phyloP scores from a whole-genome alignment of 2,329 filamentous ascomycete species.

The Colletotrichum sublineola region DNA sequence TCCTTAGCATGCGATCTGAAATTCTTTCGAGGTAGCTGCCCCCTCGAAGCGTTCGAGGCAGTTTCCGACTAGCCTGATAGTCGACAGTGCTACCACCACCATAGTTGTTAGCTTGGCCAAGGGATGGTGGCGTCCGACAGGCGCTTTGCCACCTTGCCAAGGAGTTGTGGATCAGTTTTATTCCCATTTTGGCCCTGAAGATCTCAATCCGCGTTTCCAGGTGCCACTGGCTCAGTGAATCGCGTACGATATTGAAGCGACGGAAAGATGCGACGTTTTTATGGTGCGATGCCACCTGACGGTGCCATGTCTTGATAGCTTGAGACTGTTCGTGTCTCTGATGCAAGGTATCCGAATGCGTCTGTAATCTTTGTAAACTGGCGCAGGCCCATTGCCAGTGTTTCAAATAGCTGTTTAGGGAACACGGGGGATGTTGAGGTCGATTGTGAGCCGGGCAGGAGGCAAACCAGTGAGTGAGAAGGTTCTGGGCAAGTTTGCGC shows the following conservation, averaged over 20 bases:
- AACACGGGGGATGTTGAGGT: not conserved
- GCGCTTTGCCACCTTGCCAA: conserved; percentile 27
- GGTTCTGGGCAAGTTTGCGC: not conserved
- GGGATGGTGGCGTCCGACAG: conserved; percentile 16
- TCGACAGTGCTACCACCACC: not conserved
- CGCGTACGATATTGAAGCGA: conserved; percentile 1
- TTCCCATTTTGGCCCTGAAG: conserved; percentile 22
- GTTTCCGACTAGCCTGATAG: not conserved
- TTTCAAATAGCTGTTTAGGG: conserved; percentile 3
- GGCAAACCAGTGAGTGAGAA: conserved; percentile 14
- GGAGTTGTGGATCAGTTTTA: conserved; percentile 20
- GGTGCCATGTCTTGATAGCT: conserved; percentile 11
- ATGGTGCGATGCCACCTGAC: conserved; percentile 2
- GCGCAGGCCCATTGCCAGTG: conserved; percentile 17
- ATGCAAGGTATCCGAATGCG: not conserved
- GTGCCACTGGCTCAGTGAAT: conserved; percentile 28
- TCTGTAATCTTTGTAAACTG: not conserved
- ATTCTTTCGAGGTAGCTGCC: not conserved
- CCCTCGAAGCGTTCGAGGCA: not conserved
- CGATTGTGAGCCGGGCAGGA: not conserved
- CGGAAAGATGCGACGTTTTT: conserved; percentile 5
- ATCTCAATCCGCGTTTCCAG: conserved; percentile 21
- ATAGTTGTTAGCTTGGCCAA: not conserved
- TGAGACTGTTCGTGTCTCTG: not conserved
- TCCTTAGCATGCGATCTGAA: conserved; percentile 29